Evolutionary conservation across 257 asterid species (phyloP), one percentile per base, ranked within the genome.

Genomic region (Nicotiana obtusifolia): DNA sequence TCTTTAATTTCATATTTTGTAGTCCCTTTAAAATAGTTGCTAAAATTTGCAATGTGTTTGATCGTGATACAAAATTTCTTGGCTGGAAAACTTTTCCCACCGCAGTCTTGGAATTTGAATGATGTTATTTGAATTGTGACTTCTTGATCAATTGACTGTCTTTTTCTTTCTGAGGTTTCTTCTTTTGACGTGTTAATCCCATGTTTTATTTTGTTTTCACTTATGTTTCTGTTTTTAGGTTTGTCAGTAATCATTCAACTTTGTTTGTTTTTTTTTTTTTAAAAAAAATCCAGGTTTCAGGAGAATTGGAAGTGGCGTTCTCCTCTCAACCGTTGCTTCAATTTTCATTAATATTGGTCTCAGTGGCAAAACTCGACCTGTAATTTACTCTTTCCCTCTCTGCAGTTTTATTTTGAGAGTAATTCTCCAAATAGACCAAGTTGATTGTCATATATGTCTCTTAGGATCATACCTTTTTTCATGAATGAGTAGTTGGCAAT

Each of bases 291-390:
- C 79, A 94, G 98, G 98, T 69, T 95, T 93, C 81, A 85, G 97
- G 67, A 94, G 89, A 71, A 90, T 95, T 78, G 98, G 98, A 35
- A 83, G 91, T 41, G 98, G 98, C 20, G 33, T 87, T 28, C 16
- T 88, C 37, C 35, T 93, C 81, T 92, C 98, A 0, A 84, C 88
- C 2, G 53, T 77, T 10, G 98, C 98, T 22, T 89, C 97, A 19
- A 30, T 91, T 47, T 92, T 93, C 81, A 91, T 95, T 15, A 90
- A 95, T 88, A 11, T 89, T 13, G 95, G 95, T 4, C 90, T 95
- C 5, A 95, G 98, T 83, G 84, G 91, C 68, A 93, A 92, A 89
- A 92, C 98, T 0, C 86, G 98, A 87, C 97, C 96, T 7, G 98
- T 93, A 89, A 85, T 31, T 60, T 2, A 26, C 28, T 35, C 17